These are phyloP conservation scores for Fusarium heterosporum DNA, from an alignment of 2,329 filamentous ascomycete species.

Conservation along the genomic window DNA sequence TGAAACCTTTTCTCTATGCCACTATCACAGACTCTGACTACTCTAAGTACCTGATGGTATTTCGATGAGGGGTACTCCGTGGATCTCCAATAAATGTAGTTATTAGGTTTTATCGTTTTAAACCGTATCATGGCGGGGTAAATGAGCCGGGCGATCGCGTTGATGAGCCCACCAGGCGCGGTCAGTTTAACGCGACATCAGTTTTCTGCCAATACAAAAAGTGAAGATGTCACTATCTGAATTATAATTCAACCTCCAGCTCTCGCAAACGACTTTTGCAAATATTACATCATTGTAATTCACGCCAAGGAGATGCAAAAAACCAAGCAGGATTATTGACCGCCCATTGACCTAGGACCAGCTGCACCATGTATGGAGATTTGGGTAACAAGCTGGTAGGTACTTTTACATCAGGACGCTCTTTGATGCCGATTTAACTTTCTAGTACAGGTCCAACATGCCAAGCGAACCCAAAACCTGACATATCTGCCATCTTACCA, in stretches of 20 bases:
- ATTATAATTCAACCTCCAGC: slow-evolving; percentile 5
- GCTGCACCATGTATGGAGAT: slow-evolving; percentile 81
- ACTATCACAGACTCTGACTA: not conserved
- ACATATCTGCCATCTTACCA: slow-evolving; percentile 90
- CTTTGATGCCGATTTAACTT: slow-evolving; percentile 14
- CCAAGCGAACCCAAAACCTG: slow-evolving; percentile 92
- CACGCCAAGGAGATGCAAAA: slow-evolving; percentile 1
- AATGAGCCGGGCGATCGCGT: slow-evolving; percentile 20
- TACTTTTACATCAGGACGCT: slow-evolving; percentile 30
- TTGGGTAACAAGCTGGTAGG: slow-evolving; percentile 85
- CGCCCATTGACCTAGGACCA: slow-evolving; percentile 6
- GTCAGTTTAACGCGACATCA: slow-evolving; percentile 31
- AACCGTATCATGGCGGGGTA: slow-evolving; percentile 47
- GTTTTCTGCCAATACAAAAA: slow-evolving; percentile 16
- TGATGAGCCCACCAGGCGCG: slow-evolving; percentile 29
- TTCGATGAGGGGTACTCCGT: slow-evolving; percentile 35
- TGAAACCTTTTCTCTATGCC: slow-evolving; percentile 8
- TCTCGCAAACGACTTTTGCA: not conserved
- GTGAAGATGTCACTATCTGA: slow-evolving; percentile 16
- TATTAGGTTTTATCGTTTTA: slow-evolving; percentile 39
- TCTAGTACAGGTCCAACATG: slow-evolving; percentile 81
- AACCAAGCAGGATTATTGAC: not conserved
- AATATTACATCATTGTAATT: not conserved
- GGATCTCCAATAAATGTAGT: slow-evolving; percentile 17
- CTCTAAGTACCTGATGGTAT: not conserved